Percentiles rank a stretch among this genome's conserved stretches.
Conservation (phyloP, 75 land plant species). For the Isoetes taiwanensis region DNA sequence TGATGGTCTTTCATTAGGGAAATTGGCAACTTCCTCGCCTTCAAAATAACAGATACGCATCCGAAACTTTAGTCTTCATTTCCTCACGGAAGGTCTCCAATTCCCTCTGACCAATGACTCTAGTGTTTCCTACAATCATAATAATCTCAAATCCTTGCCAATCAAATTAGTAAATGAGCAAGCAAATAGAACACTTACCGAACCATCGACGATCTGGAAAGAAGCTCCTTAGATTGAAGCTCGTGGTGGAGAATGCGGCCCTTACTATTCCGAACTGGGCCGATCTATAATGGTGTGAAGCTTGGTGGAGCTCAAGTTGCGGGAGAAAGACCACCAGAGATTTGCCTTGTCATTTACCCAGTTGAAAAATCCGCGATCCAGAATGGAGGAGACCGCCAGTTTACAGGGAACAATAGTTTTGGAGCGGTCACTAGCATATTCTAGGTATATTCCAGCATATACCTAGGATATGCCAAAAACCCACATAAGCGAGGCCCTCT, state of each 20-base stretch:
- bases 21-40: slow-evolving; percentile 75
- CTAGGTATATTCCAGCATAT: too few relatives aligned
- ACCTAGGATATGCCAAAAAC: too few relatives aligned
- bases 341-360: too few relatives aligned
- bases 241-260: slow-evolving; percentile 50
- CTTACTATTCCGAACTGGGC: slow-evolving; percentile 62
- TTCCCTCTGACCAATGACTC: slow-evolving; percentile 80
- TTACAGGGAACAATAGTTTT: too few relatives aligned
- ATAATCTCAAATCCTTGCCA: background rate
- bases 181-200: slow-evolving; percentile 28
- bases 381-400: too few relatives aligned
- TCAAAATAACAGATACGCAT: slow-evolving; percentile 73
- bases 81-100: slow-evolving; percentile 86
- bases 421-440: too few relatives aligned
- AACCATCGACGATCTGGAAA: slow-evolving; percentile 92
- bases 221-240: slow-evolving; percentile 77
- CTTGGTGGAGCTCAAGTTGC: slow-evolving; percentile 76
- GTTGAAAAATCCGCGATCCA: too few relatives aligned
- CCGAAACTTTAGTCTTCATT: slow-evolving; percentile 50
- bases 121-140: slow-evolving; percentile 60
- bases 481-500: too few relatives aligned
- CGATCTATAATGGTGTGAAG: slow-evolving; percentile 69
- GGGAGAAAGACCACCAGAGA: slow-evolving; percentile 87
- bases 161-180: slow-evolving; percentile 1
- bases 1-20: slow-evolving; percentile 72